These are phyloP conservation scores for Populus deltoides DNA, from an alignment of 345 rosid genomes.

Conservation along the genomic window DNA sequence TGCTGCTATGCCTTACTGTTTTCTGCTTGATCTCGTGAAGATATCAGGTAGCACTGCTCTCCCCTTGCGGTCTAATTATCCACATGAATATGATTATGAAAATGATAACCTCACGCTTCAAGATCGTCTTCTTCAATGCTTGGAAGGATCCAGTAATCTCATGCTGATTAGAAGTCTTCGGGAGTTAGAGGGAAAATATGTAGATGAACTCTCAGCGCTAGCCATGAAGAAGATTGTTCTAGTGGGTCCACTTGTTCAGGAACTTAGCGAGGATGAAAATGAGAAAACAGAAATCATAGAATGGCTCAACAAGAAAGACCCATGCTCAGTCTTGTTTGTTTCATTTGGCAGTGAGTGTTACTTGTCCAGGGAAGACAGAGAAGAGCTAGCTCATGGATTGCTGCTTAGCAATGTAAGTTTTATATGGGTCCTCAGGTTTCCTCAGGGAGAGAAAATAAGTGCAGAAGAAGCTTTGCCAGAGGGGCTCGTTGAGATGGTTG, in stretches of 20 bases:
- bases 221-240: conserved; percentile 29
- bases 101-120: not conserved
- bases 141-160: conserved; percentile 14
- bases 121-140: conserved; percentile 11
- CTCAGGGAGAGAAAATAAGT: conserved; percentile 2
- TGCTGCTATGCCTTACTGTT: not conserved
- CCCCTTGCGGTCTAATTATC: conserved; percentile 15
- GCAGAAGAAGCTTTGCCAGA: conserved; percentile 25
- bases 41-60: not conserved
- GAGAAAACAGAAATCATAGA: conserved; percentile 9
- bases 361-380: conserved; percentile 24
- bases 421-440: conserved; percentile 39
- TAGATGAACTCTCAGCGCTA: conserved; percentile 23
- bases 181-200: conserved; percentile 37
- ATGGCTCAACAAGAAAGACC: conserved; percentile 33
- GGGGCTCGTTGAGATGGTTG: conserved; percentile 29
- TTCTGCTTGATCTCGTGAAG: not conserved
- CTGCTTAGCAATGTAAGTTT: conserved; percentile 34
- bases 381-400: conserved; percentile 38
- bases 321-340: conserved; percentile 26
- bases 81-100: not conserved
- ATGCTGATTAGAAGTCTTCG: conserved; percentile 29
- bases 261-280: not conserved
- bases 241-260: conserved; percentile 36
- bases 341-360: conserved; percentile 42